Conservation (phyloP, 768 basidiomycete genomes). For the Mycena albidolilacea region DNA sequence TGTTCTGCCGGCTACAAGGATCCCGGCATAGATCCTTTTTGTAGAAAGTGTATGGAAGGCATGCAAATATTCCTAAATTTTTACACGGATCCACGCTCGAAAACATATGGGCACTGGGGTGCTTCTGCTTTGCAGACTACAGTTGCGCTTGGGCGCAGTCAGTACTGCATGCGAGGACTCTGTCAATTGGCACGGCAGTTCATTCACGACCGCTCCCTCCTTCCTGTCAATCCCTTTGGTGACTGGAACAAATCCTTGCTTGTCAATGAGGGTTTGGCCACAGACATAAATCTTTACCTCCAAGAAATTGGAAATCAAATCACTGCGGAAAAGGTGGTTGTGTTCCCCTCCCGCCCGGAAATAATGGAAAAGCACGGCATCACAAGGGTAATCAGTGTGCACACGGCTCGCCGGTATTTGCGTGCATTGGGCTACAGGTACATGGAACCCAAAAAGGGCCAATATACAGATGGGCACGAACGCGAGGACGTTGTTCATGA, state of each 20-base stretch:
- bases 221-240: not conserved
- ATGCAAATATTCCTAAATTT: not conserved
- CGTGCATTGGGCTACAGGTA: too few species aligned
- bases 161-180: not conserved
- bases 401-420: too few species aligned
- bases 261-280: not conserved
- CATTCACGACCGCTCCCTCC: not conserved
- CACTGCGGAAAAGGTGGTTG: not conserved
- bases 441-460: too few species aligned
- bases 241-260: not conserved
- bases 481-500: too few species aligned
- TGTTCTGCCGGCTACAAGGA: not conserved
- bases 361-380: too few species aligned
- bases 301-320: too few species aligned
- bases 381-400: too few species aligned
- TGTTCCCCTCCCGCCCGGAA: too few species aligned
- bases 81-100: not conserved
- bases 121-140: conserved; percentile 12
- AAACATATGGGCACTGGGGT: conserved; percentile 13
- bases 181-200: not conserved
- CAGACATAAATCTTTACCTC: not conserved
- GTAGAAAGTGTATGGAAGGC: not conserved
- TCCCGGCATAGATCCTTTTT: not conserved
- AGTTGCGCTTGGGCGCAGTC: not conserved
- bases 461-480: too few species aligned